These are phyloP conservation scores for Paecilomyces variotii DNA, from an alignment of 2,329 filamentous ascomycete species.

Conservation along the genomic window DNA sequence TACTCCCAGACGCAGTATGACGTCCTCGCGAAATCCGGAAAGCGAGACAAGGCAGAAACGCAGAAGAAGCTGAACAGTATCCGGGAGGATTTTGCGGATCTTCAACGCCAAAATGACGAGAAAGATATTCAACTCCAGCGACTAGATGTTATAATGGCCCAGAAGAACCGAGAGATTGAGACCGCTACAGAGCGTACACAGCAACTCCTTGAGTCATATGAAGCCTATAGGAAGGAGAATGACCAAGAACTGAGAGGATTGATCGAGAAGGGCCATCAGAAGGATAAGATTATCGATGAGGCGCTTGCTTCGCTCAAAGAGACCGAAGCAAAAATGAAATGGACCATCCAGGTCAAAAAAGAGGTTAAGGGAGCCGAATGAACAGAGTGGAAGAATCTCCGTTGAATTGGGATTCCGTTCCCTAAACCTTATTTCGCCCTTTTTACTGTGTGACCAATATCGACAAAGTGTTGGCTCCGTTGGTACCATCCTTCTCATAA, in stretches of 20 bases:
- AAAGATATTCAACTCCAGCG: constrained; percentile 30
- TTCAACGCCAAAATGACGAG: constrained; percentile 29
- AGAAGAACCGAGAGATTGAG: constrained; percentile 38
- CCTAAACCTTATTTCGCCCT: neutral
- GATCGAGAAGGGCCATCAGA: constrained; percentile 21
- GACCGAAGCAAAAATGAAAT: constrained; percentile 39
- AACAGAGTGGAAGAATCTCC: neutral
- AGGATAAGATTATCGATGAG: constrained; percentile 26
- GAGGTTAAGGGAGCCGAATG: constrained; percentile 23
- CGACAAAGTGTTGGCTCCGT: no score
- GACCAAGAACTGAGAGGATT: constrained; percentile 31
- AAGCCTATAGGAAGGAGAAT: constrained; percentile 34
- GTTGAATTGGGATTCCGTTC: neutral
- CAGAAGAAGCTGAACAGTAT: constrained; percentile 31
- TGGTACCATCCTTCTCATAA: neutral
- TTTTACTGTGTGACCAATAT: no score
- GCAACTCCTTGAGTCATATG: constrained; percentile 30
- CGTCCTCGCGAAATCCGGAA: constrained; percentile 30
- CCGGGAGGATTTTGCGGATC: constrained; percentile 23
- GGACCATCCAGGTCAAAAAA: constrained; percentile 38
- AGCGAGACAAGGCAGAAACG: constrained; percentile 35
- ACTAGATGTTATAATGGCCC: constrained; percentile 38
- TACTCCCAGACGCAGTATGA: constrained; percentile 36
- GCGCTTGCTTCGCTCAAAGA: constrained; percentile 34
- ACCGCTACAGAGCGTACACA: constrained; percentile 32